Evolutionary conservation across 2,329 filamentous ascomycete genomes (phyloP), one percentile per base, ranked within the genome.

Genomic region (Metarhizium guizhouense): DNA sequence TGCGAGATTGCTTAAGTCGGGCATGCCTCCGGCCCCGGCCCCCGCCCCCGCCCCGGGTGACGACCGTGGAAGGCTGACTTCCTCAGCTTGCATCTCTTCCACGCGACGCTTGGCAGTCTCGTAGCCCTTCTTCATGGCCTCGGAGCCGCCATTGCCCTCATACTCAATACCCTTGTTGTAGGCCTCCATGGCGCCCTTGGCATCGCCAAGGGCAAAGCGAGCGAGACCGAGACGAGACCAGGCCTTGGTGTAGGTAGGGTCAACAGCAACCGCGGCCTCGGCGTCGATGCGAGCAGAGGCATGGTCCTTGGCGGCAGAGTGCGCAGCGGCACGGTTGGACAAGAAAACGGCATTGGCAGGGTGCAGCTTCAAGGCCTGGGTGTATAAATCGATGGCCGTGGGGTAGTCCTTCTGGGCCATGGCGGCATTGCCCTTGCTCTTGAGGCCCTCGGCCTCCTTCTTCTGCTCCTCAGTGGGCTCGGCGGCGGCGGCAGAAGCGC

Each of bases 91-190:
- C 65, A 93, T 82, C 72, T 96, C 91, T 60, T 93, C 90, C 49
- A 95, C 86, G 65, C 88, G 84, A 66, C 84, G 85, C 80, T 88
- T 94, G 54, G 92, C 93, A 16, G 94, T 97, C 81, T 97, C 92
- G 68, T 83, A 94, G 20, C 94, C 94, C 75, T 93, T 95, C 79
- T 91, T 93, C 94, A 97, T 97, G 58, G 93, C 91, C 16, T 97
- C 92, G 63, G 89, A 95, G 59, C 94, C 94, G 54, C 94, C 94
- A 67, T 85, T 94, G 53, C 94, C 93, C 73, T 99, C 94, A 61
- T 90, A 83, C 69, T 96, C 89, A 68, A 99, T 97, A 54, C 94
- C 94, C 70, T 89, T 83, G 72, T 86, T 77, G 74, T 99, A 99
- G 18, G 94, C 94, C 65, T 97, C 92, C 86, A 96, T 95, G 60